These are phyloP conservation scores for Ceratobasidium sp. DNA, from an alignment of 1,284 basidiomycete genomes.

Conservation along the genomic window DNA sequence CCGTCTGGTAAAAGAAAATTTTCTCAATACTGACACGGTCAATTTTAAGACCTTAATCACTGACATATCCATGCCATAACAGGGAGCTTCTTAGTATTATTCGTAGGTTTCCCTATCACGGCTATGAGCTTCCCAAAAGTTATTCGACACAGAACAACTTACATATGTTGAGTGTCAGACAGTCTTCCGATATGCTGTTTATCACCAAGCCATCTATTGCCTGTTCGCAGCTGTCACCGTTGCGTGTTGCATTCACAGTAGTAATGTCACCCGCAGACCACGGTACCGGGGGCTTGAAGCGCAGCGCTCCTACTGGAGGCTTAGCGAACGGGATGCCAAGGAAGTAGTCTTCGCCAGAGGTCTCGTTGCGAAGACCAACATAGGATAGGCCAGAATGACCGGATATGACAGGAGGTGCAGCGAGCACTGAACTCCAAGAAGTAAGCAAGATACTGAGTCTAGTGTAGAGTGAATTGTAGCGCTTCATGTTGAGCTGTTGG, in stretches of 20 bases:
- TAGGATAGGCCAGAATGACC: constrained; percentile 11
- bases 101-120: constrained; percentile 32
- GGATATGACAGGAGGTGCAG: neutral
- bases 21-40: neutral
- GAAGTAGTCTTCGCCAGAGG: constrained; percentile 42
- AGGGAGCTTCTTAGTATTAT: constrained; percentile 26
- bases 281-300: constrained; percentile 28
- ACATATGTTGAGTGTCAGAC: constrained; percentile 42
- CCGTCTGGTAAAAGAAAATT: constrained; percentile 4
- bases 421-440: too few relatives aligned
- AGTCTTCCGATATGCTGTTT: constrained; percentile 38
- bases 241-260: constrained; percentile 11
- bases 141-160: neutral
- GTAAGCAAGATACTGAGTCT: too few relatives aligned
- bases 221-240: constrained; percentile 20
- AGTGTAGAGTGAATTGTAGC: too few relatives aligned
- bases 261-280: constrained; percentile 7
- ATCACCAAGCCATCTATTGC: neutral
- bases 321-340: constrained; percentile 44
- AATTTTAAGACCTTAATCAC: neutral
- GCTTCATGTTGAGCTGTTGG: too few relatives aligned
- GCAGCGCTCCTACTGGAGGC: constrained; percentile 38
- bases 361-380: constrained; percentile 19
- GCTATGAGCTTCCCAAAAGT: neutral
- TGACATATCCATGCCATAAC: constrained; percentile 43